phyloP scores from a whole-genome alignment of 805 yeast species.

The Myxozyma neglecta region DNA sequence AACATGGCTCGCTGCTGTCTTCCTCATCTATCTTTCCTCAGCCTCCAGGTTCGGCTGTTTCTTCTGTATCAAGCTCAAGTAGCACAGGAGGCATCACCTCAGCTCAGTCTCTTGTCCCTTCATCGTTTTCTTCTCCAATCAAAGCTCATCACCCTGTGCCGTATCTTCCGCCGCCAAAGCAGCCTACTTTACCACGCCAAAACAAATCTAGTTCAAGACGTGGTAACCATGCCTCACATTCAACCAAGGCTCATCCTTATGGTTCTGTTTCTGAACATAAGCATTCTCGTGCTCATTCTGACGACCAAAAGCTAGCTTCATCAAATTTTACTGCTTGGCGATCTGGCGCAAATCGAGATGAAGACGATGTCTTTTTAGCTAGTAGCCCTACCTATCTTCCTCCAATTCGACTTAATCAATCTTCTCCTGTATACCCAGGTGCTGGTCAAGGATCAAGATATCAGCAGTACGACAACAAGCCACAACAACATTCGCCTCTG shows the following conservation, averaged over 20 bases:
- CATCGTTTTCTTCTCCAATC: slow-evolving; percentile 5
- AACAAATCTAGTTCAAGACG: neutral
- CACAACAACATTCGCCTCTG: neutral
- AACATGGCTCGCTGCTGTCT: neutral
- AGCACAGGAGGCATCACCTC: neutral
- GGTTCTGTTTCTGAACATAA: slow-evolving; percentile 8
- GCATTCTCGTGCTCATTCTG: slow-evolving; percentile 18
- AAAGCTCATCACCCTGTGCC: neutral
- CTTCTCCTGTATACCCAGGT: slow-evolving; percentile 31
- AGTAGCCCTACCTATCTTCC: slow-evolving; percentile 4
- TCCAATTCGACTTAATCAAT: slow-evolving; percentile 23
- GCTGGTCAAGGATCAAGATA: slow-evolving; percentile 6
- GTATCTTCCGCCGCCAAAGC: neutral
- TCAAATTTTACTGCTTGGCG: slow-evolving; percentile 19
- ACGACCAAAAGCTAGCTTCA: slow-evolving; percentile 8
- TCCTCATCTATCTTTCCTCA: neutral
- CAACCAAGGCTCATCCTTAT: neutral
- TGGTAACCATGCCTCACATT: neutral
- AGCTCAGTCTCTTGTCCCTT: slow-evolving; percentile 1
- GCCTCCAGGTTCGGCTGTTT: neutral
- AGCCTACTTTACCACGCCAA: neutral
- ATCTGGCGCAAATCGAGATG: slow-evolving; percentile 3
- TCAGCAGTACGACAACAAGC: neutral
- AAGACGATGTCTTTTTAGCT: slow-evolving; percentile 3
- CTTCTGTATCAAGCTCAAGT: neutral